Conservation (phyloP, 352 stramenopile genomes). For the Phytophthora syringae region DNA sequence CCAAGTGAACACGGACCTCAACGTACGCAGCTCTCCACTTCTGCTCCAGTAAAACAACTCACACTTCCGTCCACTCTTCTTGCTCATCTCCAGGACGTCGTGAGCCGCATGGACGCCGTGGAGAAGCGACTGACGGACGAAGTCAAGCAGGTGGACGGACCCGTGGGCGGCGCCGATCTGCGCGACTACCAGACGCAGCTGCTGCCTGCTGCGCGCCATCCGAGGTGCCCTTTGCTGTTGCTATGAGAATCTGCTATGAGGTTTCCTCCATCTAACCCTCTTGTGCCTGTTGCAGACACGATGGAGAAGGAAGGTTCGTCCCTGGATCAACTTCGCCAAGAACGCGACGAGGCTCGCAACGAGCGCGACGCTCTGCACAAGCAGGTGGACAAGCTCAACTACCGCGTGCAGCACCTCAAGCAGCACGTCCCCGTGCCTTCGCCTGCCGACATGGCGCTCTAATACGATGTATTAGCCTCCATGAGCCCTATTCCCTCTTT, state of each 20-base stretch:
- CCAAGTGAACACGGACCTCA: constrained; percentile 41
- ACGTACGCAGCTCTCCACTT: constrained; percentile 17
- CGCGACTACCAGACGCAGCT: constrained; percentile 74
- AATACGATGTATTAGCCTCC: too few species aligned
- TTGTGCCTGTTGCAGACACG: constrained; percentile 44
- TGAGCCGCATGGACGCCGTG: constrained; percentile 50
- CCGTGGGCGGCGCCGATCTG: constrained; percentile 66
- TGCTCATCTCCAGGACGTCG: constrained; percentile 43
- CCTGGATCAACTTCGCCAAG: constrained; percentile 63
- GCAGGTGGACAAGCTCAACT: constrained; percentile 83
- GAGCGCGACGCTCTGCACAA: constrained; percentile 72
- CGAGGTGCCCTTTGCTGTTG: constrained; percentile 37
- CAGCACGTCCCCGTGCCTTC: constrained; percentile 63
- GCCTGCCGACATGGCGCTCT: constrained; percentile 31
- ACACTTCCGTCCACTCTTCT: background rate
- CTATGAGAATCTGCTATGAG: too few species aligned
- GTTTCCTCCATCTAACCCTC: background rate
- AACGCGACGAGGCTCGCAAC: constrained; percentile 60
- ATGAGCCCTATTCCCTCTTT: constrained; percentile 2
- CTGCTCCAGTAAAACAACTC: background rate
- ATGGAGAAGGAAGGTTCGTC: constrained; percentile 71
- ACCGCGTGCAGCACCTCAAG: constrained; percentile 80
- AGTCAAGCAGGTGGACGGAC: constrained; percentile 51
- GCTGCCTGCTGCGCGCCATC: constrained; percentile 65
- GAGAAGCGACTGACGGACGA: constrained; percentile 52